Evolutionary conservation across 495 filamentous ascomycete species (phyloP), one percentile per base, ranked within the genome.

Genomic region (Penicillium maclennaniae): DNA sequence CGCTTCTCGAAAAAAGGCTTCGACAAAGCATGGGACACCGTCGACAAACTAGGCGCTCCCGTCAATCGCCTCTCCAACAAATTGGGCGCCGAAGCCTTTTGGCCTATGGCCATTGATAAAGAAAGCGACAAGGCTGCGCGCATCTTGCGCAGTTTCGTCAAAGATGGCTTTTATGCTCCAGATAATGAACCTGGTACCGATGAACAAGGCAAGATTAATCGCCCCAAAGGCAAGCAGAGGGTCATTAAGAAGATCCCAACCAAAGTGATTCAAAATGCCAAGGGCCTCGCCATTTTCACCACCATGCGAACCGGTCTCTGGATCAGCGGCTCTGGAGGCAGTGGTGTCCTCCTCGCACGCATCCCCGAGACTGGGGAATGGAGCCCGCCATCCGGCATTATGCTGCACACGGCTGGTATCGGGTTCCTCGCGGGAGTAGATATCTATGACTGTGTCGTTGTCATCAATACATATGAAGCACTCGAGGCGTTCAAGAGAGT

Each of bases 301-400:
- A 92, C 88, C 19, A 92, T 96, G 88, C 85, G 91, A 45, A 90
- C 90, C 16, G 91, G 91, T 31, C 78, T 96, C 16, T 96, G 91
- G 91, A 75, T 92, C 36, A 90, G 89, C 48, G 91, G 91, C 27
- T 91, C 91, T 7, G 90, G 91, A 26, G 73, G 73, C 10, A 90
- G 88, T 58, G 91, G 91, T 42, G 77, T 96, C 20, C 76, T 96
- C 43, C 77, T 95, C 45, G 91, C 80, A 17, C 81, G 91, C 27
- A 85, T 86, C 60, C 69, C 74, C 23, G 84, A 86, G 28, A 88
- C 91, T 50, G 90, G 91, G 3, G 83, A 83, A 60, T 96, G 91
- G 91, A 91, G 87, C 45, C 87, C 89, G 3, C 91, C 91, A 3
- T 91, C 88, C 14, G 91, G 87, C 31, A 89, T 96, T 55, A 75